A percentile compares a stretch with the other conserved stretches of the same genome.
These are phyloP conservation scores for Haplographium delicatum DNA, from an alignment of 495 filamentous ascomycete species.

Conservation along the genomic window DNA sequence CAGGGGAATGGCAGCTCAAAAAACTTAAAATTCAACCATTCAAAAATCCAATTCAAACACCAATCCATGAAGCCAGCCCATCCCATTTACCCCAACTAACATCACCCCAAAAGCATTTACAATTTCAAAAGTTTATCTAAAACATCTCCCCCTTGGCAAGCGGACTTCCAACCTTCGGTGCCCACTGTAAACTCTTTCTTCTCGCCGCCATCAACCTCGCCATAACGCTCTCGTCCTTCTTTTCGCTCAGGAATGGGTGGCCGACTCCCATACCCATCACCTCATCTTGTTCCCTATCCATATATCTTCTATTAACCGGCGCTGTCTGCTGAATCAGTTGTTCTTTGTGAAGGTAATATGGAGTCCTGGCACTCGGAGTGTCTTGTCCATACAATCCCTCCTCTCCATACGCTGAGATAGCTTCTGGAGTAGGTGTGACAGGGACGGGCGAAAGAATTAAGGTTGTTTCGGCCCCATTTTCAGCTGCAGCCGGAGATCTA, in stretches of 20 bases:
- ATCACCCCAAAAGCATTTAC: no score
- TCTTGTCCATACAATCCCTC: constrained; percentile 20
- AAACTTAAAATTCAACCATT: no score
- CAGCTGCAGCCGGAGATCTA: constrained; percentile 30
- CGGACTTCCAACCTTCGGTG: constrained; percentile 73
- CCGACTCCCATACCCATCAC: constrained; percentile 14
- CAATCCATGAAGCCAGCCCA: no score
- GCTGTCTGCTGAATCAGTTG: constrained; percentile 65
- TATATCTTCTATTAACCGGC: constrained; percentile 55
- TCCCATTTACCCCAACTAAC: no score
- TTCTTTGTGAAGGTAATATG: constrained; percentile 32
- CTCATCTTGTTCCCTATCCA: constrained; percentile 28
- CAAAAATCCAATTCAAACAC: no score
- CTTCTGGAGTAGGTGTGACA: constrained; percentile 47
- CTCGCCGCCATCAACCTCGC: constrained; percentile 67
- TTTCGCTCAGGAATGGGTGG: constrained; percentile 30
- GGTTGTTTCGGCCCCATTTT: constrained; percentile 20
- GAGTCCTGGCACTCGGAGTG: constrained; percentile 21
- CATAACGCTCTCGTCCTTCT: constrained; percentile 46
- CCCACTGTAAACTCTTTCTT: constrained; percentile 78
- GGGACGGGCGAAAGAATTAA: constrained; percentile 44
- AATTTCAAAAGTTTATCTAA: no score
- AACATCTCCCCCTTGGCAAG: constrained; percentile 39
- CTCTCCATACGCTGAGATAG: constrained; percentile 33
- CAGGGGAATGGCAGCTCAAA: no score